phyloP scores from a whole-genome alignment of 441 rosid species.

The Aleurites moluccanus region DNA sequence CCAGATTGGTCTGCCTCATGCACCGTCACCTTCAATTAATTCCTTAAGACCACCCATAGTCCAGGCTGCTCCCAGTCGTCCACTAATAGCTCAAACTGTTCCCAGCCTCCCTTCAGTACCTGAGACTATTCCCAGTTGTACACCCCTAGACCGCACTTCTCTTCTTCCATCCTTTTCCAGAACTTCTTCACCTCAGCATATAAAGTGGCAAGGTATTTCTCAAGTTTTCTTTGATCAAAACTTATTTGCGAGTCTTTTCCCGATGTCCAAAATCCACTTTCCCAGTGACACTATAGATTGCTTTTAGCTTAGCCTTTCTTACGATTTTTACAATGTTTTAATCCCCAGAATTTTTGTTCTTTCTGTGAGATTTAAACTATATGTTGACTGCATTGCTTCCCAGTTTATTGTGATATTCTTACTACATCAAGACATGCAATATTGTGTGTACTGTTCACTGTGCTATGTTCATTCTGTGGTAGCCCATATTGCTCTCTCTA shows the following conservation, averaged over 20 bases:
- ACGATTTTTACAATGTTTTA: not conserved
- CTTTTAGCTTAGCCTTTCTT: not conserved
- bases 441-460: not conserved
- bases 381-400: not conserved
- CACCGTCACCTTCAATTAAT: not conserved
- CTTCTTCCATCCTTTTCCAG: not conserved
- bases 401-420: not conserved
- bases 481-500: not conserved
- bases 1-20: not conserved
- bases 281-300: not conserved
- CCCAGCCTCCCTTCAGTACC: not conserved
- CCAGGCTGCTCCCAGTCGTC: not conserved
- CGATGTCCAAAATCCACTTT: not conserved
- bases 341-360: not conserved
- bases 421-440: not conserved
- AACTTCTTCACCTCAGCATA: not conserved
- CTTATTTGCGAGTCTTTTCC: not conserved
- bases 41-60: not conserved
- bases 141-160: not conserved
- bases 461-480: not conserved
- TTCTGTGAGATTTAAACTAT: not conserved
- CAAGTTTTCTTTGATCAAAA: not conserved
- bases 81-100: not conserved
- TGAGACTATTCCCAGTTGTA: not conserved
- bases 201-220: slow-evolving; percentile 24